Evolutionary conservation across 805 yeast species (phyloP), one percentile per base, ranked within the genome.

Genomic region (Starmerella apicola): DNA sequence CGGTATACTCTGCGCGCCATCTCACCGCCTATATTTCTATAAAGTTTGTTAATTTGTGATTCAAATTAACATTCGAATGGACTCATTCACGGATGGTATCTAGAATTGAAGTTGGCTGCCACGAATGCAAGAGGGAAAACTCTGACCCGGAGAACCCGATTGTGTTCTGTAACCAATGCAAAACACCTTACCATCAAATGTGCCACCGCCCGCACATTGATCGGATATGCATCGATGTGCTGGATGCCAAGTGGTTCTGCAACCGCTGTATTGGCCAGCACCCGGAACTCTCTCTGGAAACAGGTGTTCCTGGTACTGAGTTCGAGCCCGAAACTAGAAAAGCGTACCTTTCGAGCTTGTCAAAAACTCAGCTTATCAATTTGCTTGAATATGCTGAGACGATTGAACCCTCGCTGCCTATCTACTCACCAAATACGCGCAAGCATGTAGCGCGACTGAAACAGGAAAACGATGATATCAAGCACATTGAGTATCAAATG

Each of bases 181-280:
- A 54, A 25, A 56, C 60, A 15, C 63, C 65, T 2, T 63, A 58
- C 43, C 67, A 63, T 32, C 63, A 63, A 39, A 51, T 61, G 21
- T 63, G 67, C 42, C 67, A 63, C 46, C 51, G 50, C 19, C 68
- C 68, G 12, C 58, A 55, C 9, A 59, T 63, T 16, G 67, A 62
- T 35, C 48, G 63, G 5, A 51, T 61, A 10, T 61, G 56, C 21
- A 61, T 63, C 13, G 64, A 62, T 20, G 60, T 62, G 13, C 60
- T 61, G 1, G 67, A 62, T 35, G 62, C 63, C 4, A 58, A 59
- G 44, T 63, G 65, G 66, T 62, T 56, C 45, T 63, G 67, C 46
- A 51, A 51, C 37, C 54, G 59, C 34, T 63, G 66, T 39, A 58
- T 56, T 43, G 56, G 56, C n/a, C 60, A 58, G 39, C 51, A 55